Percentiles rank a stretch among this genome's conserved stretches.
These are phyloP conservation scores for Sugiyamaella smithiae DNA, from an alignment of 805 yeast species.

Conservation along the genomic window DNA sequence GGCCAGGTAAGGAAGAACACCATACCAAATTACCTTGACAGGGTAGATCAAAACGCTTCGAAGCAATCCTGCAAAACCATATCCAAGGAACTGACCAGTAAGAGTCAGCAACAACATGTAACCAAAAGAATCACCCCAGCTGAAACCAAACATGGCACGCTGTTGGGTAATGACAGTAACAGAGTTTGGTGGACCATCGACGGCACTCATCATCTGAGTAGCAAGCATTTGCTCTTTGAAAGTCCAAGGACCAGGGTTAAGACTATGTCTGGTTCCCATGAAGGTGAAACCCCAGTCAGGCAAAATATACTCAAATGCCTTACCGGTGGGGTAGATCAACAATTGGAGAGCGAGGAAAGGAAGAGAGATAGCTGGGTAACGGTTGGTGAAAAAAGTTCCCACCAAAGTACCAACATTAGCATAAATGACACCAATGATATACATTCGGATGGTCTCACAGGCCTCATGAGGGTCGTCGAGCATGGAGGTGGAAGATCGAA, in stretches of 20 bases:
- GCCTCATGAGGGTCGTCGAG: slow-evolving; percentile 48
- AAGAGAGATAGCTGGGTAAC: slow-evolving; percentile 50
- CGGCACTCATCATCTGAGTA: slow-evolving; percentile 39
- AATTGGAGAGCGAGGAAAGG: slow-evolving; percentile 53
- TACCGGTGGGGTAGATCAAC: slow-evolving; percentile 57
- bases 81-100: slow-evolving; percentile 52
- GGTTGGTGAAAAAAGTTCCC: slow-evolving; percentile 50
- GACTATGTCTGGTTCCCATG: slow-evolving; percentile 40
- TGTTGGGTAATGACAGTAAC: slow-evolving; percentile 26
- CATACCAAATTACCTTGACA: slow-evolving; percentile 44
- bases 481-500: slow-evolving; percentile 50
- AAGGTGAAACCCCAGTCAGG: slow-evolving; percentile 44
- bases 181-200: slow-evolving; percentile 47
- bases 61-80: slow-evolving; percentile 54
- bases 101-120: slow-evolving; percentile 47
- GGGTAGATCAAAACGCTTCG: slow-evolving; percentile 48
- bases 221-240: slow-evolving; percentile 62
- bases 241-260: slow-evolving; percentile 64
- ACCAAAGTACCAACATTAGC: slow-evolving; percentile 54
- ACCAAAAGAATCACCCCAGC: slow-evolving; percentile 23
- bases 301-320: slow-evolving; percentile 23
- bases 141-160: slow-evolving; percentile 16
- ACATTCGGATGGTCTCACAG: slow-evolving; percentile 52
- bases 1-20: slow-evolving; percentile 55
- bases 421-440: slow-evolving; percentile 50